A percentile compares a stretch with the other conserved stretches of the same genome.
Evolutionary conservation across 768 basidiomycete species (phyloP).

Genomic region (Naganishia vishniacii): DNA sequence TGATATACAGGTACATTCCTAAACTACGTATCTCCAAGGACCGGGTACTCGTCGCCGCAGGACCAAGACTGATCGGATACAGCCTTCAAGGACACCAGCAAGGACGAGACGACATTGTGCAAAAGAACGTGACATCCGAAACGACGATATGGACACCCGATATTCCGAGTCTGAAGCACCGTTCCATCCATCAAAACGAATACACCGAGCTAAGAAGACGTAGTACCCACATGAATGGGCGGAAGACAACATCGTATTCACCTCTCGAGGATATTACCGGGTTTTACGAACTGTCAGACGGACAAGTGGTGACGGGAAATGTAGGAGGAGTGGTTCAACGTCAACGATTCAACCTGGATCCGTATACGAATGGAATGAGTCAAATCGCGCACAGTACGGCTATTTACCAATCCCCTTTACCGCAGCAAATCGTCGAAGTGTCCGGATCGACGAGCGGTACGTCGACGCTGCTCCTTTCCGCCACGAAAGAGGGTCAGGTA

Average conservation of each 20-base stretch:
- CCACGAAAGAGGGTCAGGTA: slow-evolving; percentile 20
- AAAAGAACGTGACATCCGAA: slow-evolving; percentile 6
- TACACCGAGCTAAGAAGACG: background rate
- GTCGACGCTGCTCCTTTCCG: slow-evolving; percentile 17
- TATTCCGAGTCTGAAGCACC: background rate
- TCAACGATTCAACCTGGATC: background rate
- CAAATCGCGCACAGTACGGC: slow-evolving; percentile 13
- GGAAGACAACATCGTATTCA: background rate
- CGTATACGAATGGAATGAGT: background rate
- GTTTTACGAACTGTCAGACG: slow-evolving; percentile 2
- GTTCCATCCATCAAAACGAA: background rate
- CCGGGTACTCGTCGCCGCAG: slow-evolving; percentile 19
- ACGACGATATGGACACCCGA: slow-evolving; percentile 10
- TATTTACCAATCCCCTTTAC: slow-evolving; percentile 1
- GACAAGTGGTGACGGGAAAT: slow-evolving; percentile 14
- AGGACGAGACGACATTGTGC: background rate
- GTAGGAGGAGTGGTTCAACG: slow-evolving; percentile 17
- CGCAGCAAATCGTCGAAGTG: slow-evolving; percentile 16
- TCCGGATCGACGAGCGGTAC: background rate
- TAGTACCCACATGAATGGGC: background rate
- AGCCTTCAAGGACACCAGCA: background rate
- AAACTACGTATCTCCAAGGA: slow-evolving; percentile 11
- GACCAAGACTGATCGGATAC: slow-evolving; percentile 3
- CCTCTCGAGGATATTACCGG: slow-evolving; percentile 27
- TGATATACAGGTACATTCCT: background rate